Percentiles rank a stretch among this genome's conserved stretches.
phyloP scores from a whole-genome alignment of 495 filamentous ascomycete genomes.

The Aspergillus affinis region DNA sequence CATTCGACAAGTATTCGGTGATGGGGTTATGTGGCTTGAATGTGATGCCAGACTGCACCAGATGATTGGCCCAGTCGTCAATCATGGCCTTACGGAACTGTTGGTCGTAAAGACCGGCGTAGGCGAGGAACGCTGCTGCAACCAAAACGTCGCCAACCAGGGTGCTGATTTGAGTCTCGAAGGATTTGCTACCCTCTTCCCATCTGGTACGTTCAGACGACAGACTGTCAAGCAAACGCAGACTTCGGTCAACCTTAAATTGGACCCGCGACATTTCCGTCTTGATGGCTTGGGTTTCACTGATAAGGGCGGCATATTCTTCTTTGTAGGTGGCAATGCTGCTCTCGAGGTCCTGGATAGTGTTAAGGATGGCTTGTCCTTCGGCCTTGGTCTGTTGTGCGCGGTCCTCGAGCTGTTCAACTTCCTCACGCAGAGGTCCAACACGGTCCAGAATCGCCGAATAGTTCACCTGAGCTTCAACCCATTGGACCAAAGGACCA shows the following conservation, averaged over 20 bases:
- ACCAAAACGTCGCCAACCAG: conserved; percentile 94
- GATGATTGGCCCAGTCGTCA: conserved; percentile 94
- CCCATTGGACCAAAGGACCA: conserved; percentile 96
- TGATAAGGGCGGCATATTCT: conserved; percentile 94
- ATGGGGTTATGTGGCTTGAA: conserved; percentile 93
- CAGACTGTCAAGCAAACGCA: conserved; percentile 88
- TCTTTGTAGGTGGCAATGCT: conserved; percentile 96
- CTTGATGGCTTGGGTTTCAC: conserved; percentile 96
- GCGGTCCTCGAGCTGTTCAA: conserved; percentile 79
- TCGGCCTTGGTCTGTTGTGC: conserved; percentile 92
- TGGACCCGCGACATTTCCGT: conserved; percentile 93
- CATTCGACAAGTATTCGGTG: conserved; percentile 94
- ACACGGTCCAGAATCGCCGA: conserved; percentile 95
- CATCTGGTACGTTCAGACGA: conserved; percentile 90
- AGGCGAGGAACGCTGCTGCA: conserved; percentile 95
- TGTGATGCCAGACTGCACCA: conserved; percentile 82
- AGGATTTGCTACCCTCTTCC: conserved; percentile 96
- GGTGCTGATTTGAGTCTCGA: conserved; percentile 95
- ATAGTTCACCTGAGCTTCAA: conserved; percentile 94
- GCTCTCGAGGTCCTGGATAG: conserved; percentile 75
- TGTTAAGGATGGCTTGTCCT: conserved; percentile 87
- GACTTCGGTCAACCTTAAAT: conserved; percentile 96
- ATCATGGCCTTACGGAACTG: conserved; percentile 96
- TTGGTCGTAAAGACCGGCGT: conserved; percentile 96
- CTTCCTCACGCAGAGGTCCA: conserved; percentile 89